Conservation (phyloP, 352 stramenopile genomes). For the Globisporangium cylindrosporum region DNA sequence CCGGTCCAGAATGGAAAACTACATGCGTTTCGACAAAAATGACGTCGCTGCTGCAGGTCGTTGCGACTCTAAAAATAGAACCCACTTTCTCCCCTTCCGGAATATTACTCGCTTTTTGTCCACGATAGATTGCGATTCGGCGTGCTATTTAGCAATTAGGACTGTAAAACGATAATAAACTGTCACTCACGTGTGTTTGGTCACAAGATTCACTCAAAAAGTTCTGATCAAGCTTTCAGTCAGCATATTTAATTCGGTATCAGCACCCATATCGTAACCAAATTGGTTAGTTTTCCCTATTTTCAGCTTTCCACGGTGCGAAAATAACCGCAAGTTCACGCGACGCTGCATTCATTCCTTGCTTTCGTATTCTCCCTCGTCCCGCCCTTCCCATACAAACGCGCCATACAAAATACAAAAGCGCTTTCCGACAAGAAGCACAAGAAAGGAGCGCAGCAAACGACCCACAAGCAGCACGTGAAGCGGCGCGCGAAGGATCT, state of each 20-base stretch:
- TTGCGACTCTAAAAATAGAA: neutral
- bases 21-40: neutral
- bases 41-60: neutral
- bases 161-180: neutral
- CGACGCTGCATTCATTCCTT: neutral
- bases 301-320: neutral
- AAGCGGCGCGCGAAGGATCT: constrained; percentile 1
- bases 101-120: neutral
- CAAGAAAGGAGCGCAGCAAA: neutral
- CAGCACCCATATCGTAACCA: neutral
- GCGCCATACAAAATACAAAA: neutral
- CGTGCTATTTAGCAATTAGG: neutral
- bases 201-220: neutral
- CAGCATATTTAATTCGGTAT: neutral
- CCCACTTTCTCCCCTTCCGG: neutral
- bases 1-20: neutral
- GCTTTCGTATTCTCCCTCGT: neutral
- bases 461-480: neutral
- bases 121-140: neutral
- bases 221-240: neutral
- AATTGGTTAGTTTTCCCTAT: neutral
- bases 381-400: neutral
- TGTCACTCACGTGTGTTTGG: neutral
- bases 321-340: neutral
- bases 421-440: neutral